A percentile compares a stretch with the other conserved stretches of the same genome.
These are phyloP conservation scores for Chytriomyces sp. DNA, from an alignment of 192 early-diverging fungal species.

Conservation along the genomic window DNA sequence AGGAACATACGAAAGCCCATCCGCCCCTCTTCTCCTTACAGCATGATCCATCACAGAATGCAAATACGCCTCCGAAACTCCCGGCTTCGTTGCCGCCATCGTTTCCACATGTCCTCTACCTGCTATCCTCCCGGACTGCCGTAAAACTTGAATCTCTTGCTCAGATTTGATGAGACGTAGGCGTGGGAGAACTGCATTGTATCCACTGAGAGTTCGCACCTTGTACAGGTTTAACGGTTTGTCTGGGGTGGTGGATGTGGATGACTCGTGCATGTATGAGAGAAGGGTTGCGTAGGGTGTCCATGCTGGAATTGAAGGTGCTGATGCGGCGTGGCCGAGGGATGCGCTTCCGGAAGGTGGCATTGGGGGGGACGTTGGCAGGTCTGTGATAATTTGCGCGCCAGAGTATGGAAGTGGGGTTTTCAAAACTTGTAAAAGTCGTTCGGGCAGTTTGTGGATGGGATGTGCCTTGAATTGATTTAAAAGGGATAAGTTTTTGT, in stretches of 20 bases:
- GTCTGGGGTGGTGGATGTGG: neutral
- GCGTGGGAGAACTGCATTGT: conserved; percentile 73
- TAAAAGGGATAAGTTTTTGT: neutral
- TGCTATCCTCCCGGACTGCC: conserved; percentile 75
- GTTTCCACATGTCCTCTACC: conserved; percentile 78
- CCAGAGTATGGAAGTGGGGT: neutral
- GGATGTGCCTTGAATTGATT: conserved; percentile 34
- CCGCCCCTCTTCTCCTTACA: conserved; percentile 64
- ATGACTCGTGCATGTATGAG: neutral
- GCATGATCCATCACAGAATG: conserved; percentile 78
- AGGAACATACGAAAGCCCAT: conserved; percentile 88
- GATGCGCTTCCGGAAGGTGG: conserved; percentile 4
- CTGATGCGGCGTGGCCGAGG: conserved; percentile 23
- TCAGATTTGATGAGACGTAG: conserved; percentile 79
- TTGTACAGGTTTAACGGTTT: conserved; percentile 17
- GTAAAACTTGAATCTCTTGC: conserved; percentile 80
- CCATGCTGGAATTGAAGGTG: conserved; percentile 29
- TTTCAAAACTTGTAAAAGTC: conserved; percentile 26
- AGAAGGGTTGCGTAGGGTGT: conserved; percentile 33
- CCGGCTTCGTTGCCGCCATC: conserved; percentile 77
- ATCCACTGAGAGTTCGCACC: conserved; percentile 25
- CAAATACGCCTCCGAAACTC: conserved; percentile 74
- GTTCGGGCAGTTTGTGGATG: conserved; percentile 39
- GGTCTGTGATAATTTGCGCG: conserved; percentile 31
- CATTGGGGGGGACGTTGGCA: conserved; percentile 34